Conservation (phyloP, 2,329 filamentous ascomycete genomes). For the Neofusicoccum cordaticola region DNA sequence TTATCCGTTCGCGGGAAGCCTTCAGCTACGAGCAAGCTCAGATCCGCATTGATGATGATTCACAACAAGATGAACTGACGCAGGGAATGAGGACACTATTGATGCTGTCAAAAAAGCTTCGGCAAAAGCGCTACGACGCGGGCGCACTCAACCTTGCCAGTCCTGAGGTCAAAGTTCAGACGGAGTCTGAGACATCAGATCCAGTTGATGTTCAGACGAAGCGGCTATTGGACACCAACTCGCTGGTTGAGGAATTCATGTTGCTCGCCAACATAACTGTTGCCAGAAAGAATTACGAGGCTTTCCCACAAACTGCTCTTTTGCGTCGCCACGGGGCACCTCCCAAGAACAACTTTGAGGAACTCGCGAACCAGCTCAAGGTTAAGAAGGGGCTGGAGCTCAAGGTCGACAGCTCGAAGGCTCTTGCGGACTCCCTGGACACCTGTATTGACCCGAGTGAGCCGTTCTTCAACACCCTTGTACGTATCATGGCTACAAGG, state of each 20-base stretch:
- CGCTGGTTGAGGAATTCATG: slow-evolving; percentile 98
- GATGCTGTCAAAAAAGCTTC: slow-evolving; percentile 85
- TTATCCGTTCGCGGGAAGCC: slow-evolving; percentile 92
- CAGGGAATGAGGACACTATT: slow-evolving; percentile 83
- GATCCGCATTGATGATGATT: slow-evolving; percentile 83
- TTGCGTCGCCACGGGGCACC: slow-evolving; percentile 88
- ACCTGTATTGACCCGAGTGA: slow-evolving; percentile 73
- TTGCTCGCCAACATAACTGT: slow-evolving; percentile 95
- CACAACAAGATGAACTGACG: slow-evolving; percentile 85
- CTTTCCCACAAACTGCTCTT: slow-evolving; percentile 93
- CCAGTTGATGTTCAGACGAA: slow-evolving; percentile 97
- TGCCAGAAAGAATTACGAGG: slow-evolving; percentile 81
- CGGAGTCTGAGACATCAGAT: slow-evolving; percentile 92
- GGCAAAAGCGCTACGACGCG: slow-evolving; percentile 93
- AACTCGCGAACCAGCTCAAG: slow-evolving; percentile 84
- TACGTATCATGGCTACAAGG: slow-evolving; percentile 94
- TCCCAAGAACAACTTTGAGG: slow-evolving; percentile 94
- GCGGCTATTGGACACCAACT: slow-evolving; percentile 90
- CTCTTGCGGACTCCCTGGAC: slow-evolving; percentile 91
- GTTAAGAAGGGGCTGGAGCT: slow-evolving; percentile 81
- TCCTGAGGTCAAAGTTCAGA: slow-evolving; percentile 95
- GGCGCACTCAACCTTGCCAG: slow-evolving; percentile 93
- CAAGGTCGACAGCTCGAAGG: slow-evolving; percentile 79
- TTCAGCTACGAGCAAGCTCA: slow-evolving; percentile 98
- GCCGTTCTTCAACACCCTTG: slow-evolving; percentile 97